Percentiles rank a stretch among this genome's conserved stretches.
Evolutionary conservation across 352 stramenopile genomes (phyloP).

Genomic region (Globisporangium okanoganense): DNA sequence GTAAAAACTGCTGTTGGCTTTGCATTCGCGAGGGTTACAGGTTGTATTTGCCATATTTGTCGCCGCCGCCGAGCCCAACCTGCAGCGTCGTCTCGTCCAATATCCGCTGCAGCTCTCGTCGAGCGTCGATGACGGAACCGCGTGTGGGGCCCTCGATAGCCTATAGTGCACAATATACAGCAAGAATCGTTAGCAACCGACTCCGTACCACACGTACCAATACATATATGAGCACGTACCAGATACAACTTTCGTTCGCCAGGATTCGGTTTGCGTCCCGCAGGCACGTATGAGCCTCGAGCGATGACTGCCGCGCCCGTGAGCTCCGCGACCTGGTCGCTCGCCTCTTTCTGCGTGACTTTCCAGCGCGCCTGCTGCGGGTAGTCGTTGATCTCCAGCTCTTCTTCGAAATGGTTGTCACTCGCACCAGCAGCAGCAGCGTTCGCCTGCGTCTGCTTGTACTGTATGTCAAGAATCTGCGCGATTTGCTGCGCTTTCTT

Average conservation of each 20-base stretch:
- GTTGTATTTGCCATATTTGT: conserved; percentile 90
- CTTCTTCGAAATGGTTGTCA: conserved; percentile 81
- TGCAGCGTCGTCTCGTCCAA: conserved; percentile 88
- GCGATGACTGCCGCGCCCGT: conserved; percentile 87
- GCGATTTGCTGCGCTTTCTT: conserved; percentile 85
- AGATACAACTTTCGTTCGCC: conserved; percentile 89
- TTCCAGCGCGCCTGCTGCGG: conserved; percentile 88
- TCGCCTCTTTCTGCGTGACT: conserved; percentile 85
- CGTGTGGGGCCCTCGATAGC: conserved; percentile 77
- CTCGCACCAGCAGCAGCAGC: conserved; percentile 20
- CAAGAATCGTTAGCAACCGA: not conserved
- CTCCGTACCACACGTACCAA: not conserved
- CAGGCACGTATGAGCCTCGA: conserved; percentile 85
- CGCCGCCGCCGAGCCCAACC: conserved; percentile 73
- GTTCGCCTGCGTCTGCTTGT: conserved; percentile 50
- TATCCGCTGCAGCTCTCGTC: conserved; percentile 80
- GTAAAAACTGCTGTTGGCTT: conserved; percentile 3
- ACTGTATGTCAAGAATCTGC: conserved; percentile 76
- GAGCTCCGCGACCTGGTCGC: conserved; percentile 83
- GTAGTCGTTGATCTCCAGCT: conserved; percentile 95
- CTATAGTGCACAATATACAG: conserved; percentile 20
- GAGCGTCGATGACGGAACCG: conserved; percentile 69
- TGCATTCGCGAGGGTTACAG: conserved; percentile 41
- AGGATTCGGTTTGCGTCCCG: conserved; percentile 78
- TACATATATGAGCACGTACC: conserved; percentile 32